These are phyloP conservation scores for Diaporthe destruens DNA, from an alignment of 2,329 filamentous ascomycete species.

Conservation along the genomic window DNA sequence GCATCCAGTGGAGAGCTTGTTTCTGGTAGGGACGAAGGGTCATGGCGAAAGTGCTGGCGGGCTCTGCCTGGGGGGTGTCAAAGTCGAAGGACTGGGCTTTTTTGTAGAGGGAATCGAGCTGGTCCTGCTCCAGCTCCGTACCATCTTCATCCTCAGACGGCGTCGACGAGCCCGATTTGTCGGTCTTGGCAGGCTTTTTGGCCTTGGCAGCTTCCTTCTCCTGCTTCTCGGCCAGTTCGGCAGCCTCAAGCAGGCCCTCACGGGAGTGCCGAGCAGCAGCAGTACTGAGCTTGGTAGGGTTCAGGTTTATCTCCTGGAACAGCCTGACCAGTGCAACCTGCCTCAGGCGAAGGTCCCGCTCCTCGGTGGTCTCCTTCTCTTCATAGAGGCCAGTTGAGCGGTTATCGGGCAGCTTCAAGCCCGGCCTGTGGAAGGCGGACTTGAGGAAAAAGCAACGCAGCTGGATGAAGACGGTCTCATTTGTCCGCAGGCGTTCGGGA, in stretches of 20 bases:
- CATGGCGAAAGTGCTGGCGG: slow-evolving; percentile 85
- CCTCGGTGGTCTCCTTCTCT: slow-evolving; percentile 85
- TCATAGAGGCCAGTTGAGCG: slow-evolving; percentile 82
- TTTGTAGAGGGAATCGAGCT: slow-evolving; percentile 92
- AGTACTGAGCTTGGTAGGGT: slow-evolving; percentile 80
- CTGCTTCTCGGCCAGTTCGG: slow-evolving; percentile 86
- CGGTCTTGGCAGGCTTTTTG: slow-evolving; percentile 35
- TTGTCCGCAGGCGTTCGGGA: slow-evolving; percentile 85
- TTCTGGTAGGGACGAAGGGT: slow-evolving; percentile 92
- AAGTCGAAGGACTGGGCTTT: slow-evolving; percentile 99
- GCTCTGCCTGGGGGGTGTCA: slow-evolving; percentile 86
- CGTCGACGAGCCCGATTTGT: slow-evolving; percentile 62
- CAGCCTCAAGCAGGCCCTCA: slow-evolving; percentile 87
- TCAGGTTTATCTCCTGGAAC: slow-evolving; percentile 88
- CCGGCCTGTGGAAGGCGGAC: slow-evolving; percentile 77
- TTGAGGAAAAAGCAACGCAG: slow-evolving; percentile 81
- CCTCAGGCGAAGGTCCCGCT: slow-evolving; percentile 83
- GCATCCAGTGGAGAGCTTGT: slow-evolving; percentile 96
- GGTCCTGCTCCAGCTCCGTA: slow-evolving; percentile 92
- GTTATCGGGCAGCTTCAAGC: slow-evolving; percentile 76
- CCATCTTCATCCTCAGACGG: slow-evolving; percentile 81
- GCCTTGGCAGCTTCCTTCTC: slow-evolving; percentile 60
- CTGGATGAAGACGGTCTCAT: slow-evolving; percentile 95
- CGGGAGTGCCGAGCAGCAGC: slow-evolving; percentile 82
- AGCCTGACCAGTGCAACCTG: slow-evolving; percentile 91